Evolutionary conservation across 2,329 filamentous ascomycete species (phyloP).

Genomic region (Lasiodiplodia sp.): DNA sequence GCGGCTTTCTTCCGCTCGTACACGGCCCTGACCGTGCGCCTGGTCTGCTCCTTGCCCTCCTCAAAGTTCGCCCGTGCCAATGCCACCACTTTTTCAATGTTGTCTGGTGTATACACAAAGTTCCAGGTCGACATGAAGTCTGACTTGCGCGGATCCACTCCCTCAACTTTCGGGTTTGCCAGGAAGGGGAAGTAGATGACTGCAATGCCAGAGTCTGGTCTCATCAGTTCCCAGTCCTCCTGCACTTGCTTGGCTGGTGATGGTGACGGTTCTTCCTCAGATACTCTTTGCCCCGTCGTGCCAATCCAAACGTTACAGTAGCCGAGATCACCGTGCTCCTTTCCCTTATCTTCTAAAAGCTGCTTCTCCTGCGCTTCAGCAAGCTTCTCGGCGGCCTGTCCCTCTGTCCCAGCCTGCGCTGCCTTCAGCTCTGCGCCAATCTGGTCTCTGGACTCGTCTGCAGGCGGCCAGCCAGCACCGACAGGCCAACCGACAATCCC

Average conservation of each 20-base stretch:
- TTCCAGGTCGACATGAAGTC: conserved; percentile 98
- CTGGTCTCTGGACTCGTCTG: conserved; percentile 64
- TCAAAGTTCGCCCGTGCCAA: conserved; percentile 87
- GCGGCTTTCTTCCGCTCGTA: conserved; percentile 87
- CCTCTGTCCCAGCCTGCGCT: conserved; percentile 67
- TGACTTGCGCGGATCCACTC: conserved; percentile 80
- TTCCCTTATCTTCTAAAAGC: conserved; percentile 39
- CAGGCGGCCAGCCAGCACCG: conserved; percentile 89
- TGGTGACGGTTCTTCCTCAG: conserved; percentile 58
- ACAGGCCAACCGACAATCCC: conserved; percentile 94
- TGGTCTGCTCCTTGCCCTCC: conserved; percentile 81
- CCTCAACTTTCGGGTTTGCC: conserved; percentile 78
- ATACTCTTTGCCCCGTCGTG: conserved; percentile 74
- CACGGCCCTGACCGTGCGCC: conserved; percentile 80
- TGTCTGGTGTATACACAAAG: conserved; percentile 90
- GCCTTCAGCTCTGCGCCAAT: conserved; percentile 71
- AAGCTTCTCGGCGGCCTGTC: conserved; percentile 70
- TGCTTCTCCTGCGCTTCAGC: conserved; percentile 58
- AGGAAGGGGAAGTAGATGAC: conserved; percentile 92
- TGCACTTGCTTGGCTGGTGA: conserved; percentile 63
- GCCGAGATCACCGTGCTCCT: conserved; percentile 65
- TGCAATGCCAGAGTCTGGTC: conserved; percentile 82
- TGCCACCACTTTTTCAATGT: conserved; percentile 84
- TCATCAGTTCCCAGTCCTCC: conserved; percentile 71
- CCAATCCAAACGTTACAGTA: conserved; percentile 98